phyloP scores from a whole-genome alignment of 2,329 filamentous ascomycete species.

The Trichophyton verrucosum region DNA sequence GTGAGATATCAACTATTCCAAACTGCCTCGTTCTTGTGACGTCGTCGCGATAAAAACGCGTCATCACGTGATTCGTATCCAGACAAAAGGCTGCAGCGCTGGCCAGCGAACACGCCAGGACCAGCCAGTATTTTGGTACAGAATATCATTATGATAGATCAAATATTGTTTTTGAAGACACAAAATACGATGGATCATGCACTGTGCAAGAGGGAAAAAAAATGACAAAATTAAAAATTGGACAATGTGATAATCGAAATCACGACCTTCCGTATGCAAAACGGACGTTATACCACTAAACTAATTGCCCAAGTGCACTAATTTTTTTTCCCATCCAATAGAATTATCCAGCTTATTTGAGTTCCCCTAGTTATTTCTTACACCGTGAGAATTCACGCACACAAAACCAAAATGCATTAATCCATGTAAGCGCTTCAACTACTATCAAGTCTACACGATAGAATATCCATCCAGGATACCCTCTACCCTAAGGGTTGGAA shows the following conservation, averaged over 20 bases:
- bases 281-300: constrained; percentile 21
- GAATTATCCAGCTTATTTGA: too few species aligned
- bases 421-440: not conserved
- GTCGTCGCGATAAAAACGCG: not conserved
- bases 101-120: too few species aligned
- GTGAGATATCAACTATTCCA: not conserved
- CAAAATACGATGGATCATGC: too few species aligned
- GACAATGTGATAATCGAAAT: constrained; percentile 20
- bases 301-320: constrained; percentile 6
- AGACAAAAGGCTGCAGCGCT: too few species aligned
- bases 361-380: too few species aligned
- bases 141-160: too few species aligned
- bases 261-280: constrained; percentile 22
- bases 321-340: too few species aligned
- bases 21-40: not conserved
- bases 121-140: too few species aligned
- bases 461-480: not conserved
- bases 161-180: too few species aligned
- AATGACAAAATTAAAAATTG: constrained; percentile 11
- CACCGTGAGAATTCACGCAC: not conserved
- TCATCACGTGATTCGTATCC: not conserved
- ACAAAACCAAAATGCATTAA: not conserved
- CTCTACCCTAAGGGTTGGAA: not conserved
- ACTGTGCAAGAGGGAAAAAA: not conserved
- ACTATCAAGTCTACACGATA: not conserved